phyloP scores from a whole-genome alignment of 345 rosid genomes.

The rapeseed (Brassica napus) region DNA sequence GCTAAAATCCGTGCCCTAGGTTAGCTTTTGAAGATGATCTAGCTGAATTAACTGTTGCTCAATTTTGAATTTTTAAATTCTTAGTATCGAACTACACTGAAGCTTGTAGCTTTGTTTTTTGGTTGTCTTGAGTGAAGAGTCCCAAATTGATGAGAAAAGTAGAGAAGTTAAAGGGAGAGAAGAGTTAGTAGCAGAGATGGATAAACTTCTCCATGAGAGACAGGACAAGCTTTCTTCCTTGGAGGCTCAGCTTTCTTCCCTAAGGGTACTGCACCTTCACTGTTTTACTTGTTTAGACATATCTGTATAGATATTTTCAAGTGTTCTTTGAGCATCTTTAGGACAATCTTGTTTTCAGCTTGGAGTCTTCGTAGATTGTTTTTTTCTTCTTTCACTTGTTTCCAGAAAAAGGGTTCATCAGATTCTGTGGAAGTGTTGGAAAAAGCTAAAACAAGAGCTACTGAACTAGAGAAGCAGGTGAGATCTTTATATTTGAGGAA shows the following conservation, averaged over 20 bases:
- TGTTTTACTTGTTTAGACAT: not conserved
- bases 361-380: not conserved
- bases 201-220: slow-evolving; percentile 60
- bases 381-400: not conserved
- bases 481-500: not conserved
- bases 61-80: not conserved
- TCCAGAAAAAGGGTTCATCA: slow-evolving; percentile 56
- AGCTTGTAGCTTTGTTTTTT: not conserved
- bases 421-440: slow-evolving; percentile 61
- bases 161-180: slow-evolving; percentile 63
- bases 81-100: not conserved
- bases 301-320: not conserved
- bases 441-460: slow-evolving; percentile 69
- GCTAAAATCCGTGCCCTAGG: slow-evolving; percentile 70
- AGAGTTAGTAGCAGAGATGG: slow-evolving; percentile 53
- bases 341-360: slow-evolving; percentile 2
- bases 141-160: slow-evolving; percentile 55
- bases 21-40: slow-evolving; percentile 24
- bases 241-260: slow-evolving; percentile 60
- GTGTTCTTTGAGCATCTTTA: not conserved
- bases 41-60: not conserved
- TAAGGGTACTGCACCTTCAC: slow-evolving; percentile 48
- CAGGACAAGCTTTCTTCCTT: slow-evolving; percentile 57
- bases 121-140: slow-evolving; percentile 48
- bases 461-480: slow-evolving; percentile 81